Evolutionary conservation across 495 filamentous ascomycete species (phyloP).

Genomic region (Lepraria neglecta): DNA sequence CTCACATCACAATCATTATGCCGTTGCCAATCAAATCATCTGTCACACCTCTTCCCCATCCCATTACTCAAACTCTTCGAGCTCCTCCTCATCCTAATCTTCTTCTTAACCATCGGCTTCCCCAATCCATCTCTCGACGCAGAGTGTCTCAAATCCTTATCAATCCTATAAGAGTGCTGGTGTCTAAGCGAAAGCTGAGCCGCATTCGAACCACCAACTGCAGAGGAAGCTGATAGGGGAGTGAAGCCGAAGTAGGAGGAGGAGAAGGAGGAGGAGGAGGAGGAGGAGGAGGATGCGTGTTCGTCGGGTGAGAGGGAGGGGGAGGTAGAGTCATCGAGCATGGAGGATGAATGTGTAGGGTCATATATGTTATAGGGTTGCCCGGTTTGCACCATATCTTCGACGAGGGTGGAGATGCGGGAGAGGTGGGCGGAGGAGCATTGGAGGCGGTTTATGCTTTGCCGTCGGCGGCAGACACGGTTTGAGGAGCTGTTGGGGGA

Average conservation of each 20-base stretch:
- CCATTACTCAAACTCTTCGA: conserved; percentile 11
- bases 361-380: not conserved
- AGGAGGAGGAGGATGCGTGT: not conserved
- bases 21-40: not conserved
- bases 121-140: conserved; percentile 17
- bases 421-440: conserved; percentile 20
- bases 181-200: conserved; percentile 13
- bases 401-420: conserved; percentile 19
- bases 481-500: conserved; percentile 19
- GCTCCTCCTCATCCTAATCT: conserved; percentile 24
- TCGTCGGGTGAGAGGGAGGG: conserved; percentile 15
- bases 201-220: not conserved
- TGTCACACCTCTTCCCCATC: conserved; percentile 2
- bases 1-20: not conserved
- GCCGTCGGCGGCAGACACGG: conserved; percentile 19
- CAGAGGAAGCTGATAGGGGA: not conserved
- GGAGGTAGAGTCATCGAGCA: conserved; percentile 10
- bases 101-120: conserved; percentile 23
- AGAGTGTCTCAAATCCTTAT: conserved; percentile 16
- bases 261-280: conserved; percentile 7
- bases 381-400: conserved; percentile 20
- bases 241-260: conserved; percentile 16
- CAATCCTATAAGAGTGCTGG: conserved; percentile 15
- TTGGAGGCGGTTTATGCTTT: conserved; percentile 19
- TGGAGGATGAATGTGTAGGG: not conserved